Evolutionary conservation across 345 rosid genomes (phyloP).

Genomic region (Salix udensis): DNA sequence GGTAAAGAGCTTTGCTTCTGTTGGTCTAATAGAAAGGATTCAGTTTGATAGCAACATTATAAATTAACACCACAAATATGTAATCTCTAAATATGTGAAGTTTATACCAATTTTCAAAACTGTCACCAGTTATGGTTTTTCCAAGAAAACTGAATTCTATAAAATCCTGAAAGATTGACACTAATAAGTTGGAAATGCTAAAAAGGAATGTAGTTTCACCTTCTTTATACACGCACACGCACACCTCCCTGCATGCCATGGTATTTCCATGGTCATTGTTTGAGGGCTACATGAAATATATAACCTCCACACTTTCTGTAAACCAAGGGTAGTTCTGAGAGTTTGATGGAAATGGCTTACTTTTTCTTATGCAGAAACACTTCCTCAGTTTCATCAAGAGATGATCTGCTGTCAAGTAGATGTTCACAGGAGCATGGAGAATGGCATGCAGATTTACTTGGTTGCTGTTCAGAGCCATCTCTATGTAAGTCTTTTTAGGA

Average conservation of each 20-base stretch:
- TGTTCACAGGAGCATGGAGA: constrained; percentile 58
- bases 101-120: too few relatives aligned
- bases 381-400: constrained; percentile 69
- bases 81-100: background rate
- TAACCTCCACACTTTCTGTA: background rate
- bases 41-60: background rate
- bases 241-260: background rate
- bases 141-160: background rate
- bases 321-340: constrained; percentile 5
- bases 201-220: background rate
- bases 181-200: background rate
- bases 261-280: background rate
- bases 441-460: constrained; percentile 94
- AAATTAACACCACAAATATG: background rate
- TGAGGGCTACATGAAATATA: background rate
- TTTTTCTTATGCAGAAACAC: constrained; percentile 52
- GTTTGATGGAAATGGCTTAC: constrained; percentile 16
- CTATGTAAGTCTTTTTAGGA: constrained; percentile 54
- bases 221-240: too few relatives aligned
- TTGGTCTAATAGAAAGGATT: background rate
- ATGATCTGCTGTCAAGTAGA: constrained; percentile 58
- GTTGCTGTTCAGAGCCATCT: constrained; percentile 89
- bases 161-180: background rate
- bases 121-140: background rate
- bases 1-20: background rate